phyloP scores from a whole-genome alignment of 768 basidiomycete species.

The Amylocystis lapponica region DNA sequence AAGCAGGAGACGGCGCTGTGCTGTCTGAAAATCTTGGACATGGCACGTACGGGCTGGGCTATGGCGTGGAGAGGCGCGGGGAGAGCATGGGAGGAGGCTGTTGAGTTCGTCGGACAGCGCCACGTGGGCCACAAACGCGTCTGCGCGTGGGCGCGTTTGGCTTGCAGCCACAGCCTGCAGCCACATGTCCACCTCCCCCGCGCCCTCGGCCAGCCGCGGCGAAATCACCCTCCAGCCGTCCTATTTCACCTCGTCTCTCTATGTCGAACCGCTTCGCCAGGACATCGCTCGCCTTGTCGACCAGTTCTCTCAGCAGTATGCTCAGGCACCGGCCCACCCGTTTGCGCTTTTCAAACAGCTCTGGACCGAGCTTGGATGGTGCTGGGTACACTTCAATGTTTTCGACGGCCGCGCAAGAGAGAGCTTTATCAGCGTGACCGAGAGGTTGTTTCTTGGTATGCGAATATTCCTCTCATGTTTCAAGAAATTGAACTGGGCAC shows the following conservation, averaged over 20 bases:
- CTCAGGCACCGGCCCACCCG: conserved; percentile 33
- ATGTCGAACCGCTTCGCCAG: conserved; percentile 55
- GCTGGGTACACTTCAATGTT: conserved; percentile 69
- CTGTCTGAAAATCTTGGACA: conserved; percentile 46
- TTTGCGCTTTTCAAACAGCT: conserved; percentile 67
- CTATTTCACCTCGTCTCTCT: conserved; percentile 76
- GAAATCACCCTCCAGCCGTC: conserved; percentile 62
- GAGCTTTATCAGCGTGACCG: conserved; percentile 50
- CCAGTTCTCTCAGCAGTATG: conserved; percentile 47
- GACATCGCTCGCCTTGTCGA: conserved; percentile 54
- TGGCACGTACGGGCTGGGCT: conserved; percentile 4
- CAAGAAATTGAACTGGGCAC: neutral
- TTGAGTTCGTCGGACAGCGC: neutral
- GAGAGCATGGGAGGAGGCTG: conserved; percentile 1
- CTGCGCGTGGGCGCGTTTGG: neutral
- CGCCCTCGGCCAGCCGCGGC: conserved; percentile 55
- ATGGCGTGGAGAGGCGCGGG: neutral
- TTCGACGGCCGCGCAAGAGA: conserved; percentile 64
- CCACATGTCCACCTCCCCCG: conserved; percentile 41
- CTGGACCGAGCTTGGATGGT: conserved; percentile 68
- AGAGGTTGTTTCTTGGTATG: conserved; percentile 65
- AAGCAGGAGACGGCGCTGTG: conserved; percentile 52
- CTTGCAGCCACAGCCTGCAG: neutral
- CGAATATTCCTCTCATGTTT: neutral
- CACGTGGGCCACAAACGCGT: neutral